Evolutionary conservation across 345 rosid genomes (phyloP), one percentile per base, ranked within the genome.

Genomic region (Erucastrum elatum): DNA sequence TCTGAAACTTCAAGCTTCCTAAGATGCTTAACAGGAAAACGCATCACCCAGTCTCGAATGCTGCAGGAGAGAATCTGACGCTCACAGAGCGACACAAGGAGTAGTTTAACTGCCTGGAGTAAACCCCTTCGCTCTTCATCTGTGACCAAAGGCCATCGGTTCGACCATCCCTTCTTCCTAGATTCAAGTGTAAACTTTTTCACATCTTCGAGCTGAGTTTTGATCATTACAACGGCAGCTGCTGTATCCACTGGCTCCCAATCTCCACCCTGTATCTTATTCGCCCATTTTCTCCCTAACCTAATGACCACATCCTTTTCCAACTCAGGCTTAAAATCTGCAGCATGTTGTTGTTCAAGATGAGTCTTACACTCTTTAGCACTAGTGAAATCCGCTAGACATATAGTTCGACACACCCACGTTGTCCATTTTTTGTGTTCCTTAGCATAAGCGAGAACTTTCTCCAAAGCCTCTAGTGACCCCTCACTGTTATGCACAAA

Each of bases 221-320:
- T 70, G 58, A 77, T 77, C 65, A 70, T 62, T 4, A 53, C 71
- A 49, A 5, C 66, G 0, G 71, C 80, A 62, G 70, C 75, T 70
- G 31, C 46, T 64, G 44, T 4, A 64, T 77, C 71, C 59, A 77
- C 34, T 13, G 81, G 76, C 7, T 77, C 61, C 81, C 76, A 77
- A 9, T 3, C 11, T 16, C 71, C 76, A 63, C 8, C 8, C 4
- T 3, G 1, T 34, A 77, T 63, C 71, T 13, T 77, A 16, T 53
- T 25, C 27, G 4, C 33, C 81, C 76, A 77, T 11, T 3, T 17
- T 26, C 11, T 29, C 5, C 53, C 81, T 64, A 63, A 12, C 71
- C 44, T 53, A n/a, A 10, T 8, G 13, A 37, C 70, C 6, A 12
- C 3, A 70, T 11, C 27, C 29, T 16, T n/a, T 29, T 31, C 27